Conservation (phyloP, 1,284 basidiomycete species). For the Mycena citricolor region DNA sequence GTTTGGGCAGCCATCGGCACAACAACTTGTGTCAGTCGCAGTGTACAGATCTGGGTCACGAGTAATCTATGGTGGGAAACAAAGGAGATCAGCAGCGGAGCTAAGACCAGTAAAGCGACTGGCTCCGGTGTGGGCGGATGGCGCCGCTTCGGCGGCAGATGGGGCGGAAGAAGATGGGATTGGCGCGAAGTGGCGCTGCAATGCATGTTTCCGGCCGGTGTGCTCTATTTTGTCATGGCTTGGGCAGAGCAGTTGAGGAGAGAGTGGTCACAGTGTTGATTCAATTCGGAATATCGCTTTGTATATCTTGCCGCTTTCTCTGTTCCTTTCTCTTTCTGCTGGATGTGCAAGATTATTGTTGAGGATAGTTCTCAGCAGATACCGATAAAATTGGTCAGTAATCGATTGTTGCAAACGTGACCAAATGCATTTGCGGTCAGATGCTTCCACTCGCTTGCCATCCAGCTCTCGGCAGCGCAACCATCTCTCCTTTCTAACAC, state of each 20-base stretch:
- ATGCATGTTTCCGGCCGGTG: conserved; percentile 68
- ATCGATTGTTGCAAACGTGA: too few relatives aligned
- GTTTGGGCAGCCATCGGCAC: conserved; percentile 83
- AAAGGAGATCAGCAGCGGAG: conserved; percentile 17
- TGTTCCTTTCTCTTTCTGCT: too few relatives aligned
- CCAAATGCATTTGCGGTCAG: too few relatives aligned
- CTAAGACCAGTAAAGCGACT: conserved; percentile 8
- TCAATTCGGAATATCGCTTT: too few relatives aligned
- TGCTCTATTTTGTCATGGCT: conserved; percentile 76
- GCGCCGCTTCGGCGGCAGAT: conserved; percentile 44
- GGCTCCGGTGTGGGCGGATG: conserved; percentile 28
- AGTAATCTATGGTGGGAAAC: conserved; percentile 64
- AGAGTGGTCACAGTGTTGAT: conserved; percentile 38
- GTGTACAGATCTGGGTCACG: conserved; percentile 84
- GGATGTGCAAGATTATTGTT: too few relatives aligned
- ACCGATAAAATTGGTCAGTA: too few relatives aligned
- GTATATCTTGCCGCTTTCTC: too few relatives aligned
- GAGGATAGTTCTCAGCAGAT: too few relatives aligned
- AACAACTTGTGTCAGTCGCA: conserved; percentile 72
- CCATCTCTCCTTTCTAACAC: too few relatives aligned
- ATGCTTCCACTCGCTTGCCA: too few relatives aligned
- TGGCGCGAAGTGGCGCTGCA: conserved; percentile 66
- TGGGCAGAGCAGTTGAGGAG: conserved; percentile 58
- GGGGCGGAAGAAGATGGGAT: conserved; percentile 67
- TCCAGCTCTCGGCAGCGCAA: too few relatives aligned